These are phyloP conservation scores for Trypanosoma lewisi DNA, from an alignment of 208 protist genomes.

Conservation along the genomic window DNA sequence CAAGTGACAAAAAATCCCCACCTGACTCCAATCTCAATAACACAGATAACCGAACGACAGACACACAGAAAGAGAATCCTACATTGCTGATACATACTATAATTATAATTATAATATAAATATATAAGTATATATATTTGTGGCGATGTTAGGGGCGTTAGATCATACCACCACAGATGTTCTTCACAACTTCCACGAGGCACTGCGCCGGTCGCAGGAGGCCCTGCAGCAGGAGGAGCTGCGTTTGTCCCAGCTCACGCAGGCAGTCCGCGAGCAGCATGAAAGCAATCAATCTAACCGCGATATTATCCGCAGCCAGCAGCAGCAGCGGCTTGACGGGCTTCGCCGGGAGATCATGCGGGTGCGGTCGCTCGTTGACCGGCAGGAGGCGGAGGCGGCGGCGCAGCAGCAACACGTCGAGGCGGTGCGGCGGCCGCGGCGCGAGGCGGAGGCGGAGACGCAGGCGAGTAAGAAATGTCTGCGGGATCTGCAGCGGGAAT, in stretches of 20 bases:
- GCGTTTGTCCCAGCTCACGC: constrained; percentile 18
- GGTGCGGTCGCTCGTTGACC: constrained; percentile 16
- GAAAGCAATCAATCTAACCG: constrained; percentile 10
- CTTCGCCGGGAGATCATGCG: constrained; percentile 40
- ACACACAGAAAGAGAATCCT: too few relatives aligned
- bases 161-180: constrained; percentile 38
- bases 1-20: too few relatives aligned
- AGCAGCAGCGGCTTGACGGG: constrained; percentile 30
- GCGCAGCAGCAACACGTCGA: constrained; percentile 24
- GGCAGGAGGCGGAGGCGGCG: constrained; percentile 22
- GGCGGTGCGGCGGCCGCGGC: constrained; percentile 26
- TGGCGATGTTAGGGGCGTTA: constrained; percentile 32
- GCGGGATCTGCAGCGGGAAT: constrained; percentile 18
- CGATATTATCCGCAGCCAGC: constrained; percentile 22
- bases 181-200: constrained; percentile 39
- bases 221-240: constrained; percentile 38
- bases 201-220: constrained; percentile 35
- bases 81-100: too few relatives aligned
- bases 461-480: constrained; percentile 7
- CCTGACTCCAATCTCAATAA: too few relatives aligned
- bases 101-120: too few relatives aligned
- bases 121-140: too few relatives aligned
- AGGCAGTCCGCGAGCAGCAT: constrained; percentile 20
- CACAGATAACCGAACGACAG: too few relatives aligned
- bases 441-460: constrained; percentile 13